Evolutionary conservation across 352 stramenopile genomes (phyloP).

Genomic region (Pseudoperonospora humuli): DNA sequence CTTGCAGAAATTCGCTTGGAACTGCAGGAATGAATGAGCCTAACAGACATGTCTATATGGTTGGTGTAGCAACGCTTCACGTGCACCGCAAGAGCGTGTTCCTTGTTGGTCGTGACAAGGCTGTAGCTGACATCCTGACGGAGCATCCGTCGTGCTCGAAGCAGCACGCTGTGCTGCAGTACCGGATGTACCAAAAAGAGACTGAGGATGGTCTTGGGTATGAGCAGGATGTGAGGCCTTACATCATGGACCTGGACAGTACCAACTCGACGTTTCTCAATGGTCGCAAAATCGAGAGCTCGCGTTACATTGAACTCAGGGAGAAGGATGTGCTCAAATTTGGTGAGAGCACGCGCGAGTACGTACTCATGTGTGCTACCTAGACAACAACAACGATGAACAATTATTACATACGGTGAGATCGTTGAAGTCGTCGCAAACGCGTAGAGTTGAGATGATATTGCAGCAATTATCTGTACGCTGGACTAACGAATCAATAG

Average conservation of each 20-base stretch:
- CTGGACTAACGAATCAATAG: constrained; percentile 13
- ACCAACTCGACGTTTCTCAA: constrained; percentile 98
- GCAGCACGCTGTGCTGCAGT: constrained; percentile 98
- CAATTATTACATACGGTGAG: constrained; percentile 1
- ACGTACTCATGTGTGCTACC: constrained; percentile 89
- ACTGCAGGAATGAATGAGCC: background rate
- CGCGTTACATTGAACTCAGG: constrained; percentile 95
- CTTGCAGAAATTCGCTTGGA: background rate
- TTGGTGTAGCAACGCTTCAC: constrained; percentile 87
- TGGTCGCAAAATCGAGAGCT: constrained; percentile 86
- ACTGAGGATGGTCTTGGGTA: constrained; percentile 48
- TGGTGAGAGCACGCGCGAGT: constrained; percentile 94
- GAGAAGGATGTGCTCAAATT: constrained; percentile 95
- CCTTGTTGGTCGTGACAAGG: constrained; percentile 90
- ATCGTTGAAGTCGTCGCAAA: constrained; percentile 6
- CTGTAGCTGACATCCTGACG: constrained; percentile 92
- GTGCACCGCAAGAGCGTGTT: constrained; percentile 94
- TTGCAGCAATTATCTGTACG: constrained; percentile 22
- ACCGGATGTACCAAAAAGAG: constrained; percentile 73
- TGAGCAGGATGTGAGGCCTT: constrained; percentile 81
- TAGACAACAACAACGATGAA: constrained; percentile 6
- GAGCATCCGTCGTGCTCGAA: constrained; percentile 93
- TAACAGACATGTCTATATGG: constrained; percentile 13
- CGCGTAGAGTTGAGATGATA: constrained; percentile 10
- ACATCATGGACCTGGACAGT: constrained; percentile 97